A percentile compares a stretch with the other conserved stretches of the same genome.
Evolutionary conservation across 2,329 filamentous ascomycete genomes (phyloP).

Genomic region (Penicillium sp.): DNA sequence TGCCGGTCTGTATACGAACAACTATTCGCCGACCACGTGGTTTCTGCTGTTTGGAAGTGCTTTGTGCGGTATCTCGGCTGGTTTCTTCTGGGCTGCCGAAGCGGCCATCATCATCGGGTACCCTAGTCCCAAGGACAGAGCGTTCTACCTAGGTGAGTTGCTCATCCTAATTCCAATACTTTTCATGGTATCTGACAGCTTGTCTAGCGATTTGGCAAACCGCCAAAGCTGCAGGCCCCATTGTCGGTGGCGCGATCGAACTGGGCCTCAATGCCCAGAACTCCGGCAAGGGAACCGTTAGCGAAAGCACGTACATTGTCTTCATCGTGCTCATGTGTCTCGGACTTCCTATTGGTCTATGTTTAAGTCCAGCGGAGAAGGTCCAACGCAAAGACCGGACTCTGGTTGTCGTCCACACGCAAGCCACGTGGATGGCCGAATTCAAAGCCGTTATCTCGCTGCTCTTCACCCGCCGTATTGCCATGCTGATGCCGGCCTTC

Average conservation of each 20-base stretch:
- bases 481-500: conserved; percentile 20
- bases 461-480: conserved; percentile 15
- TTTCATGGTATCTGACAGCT: too few relatives aligned
- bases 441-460: conserved; percentile 18
- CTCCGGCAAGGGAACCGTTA: conserved; percentile 12
- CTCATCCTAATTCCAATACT: too few relatives aligned
- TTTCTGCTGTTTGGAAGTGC: conserved; percentile 43
- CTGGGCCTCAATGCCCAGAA: conserved; percentile 18
- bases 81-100: conserved; percentile 44
- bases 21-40: conserved; percentile 44
- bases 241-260: conserved; percentile 19
- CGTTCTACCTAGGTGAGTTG: conserved; percentile 20
- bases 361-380: conserved; percentile 19
- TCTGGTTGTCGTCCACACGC: conserved; percentile 17
- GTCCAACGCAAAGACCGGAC: conserved; percentile 19
- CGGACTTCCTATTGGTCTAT: conserved; percentile 16
- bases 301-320: conserved; percentile 17
- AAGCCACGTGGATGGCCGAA: conserved; percentile 15
- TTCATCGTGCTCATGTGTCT: conserved; percentile 22
- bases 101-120: conserved; percentile 44
- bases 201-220: conserved; percentile 23
- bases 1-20: conserved; percentile 44
- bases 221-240: conserved; percentile 18
- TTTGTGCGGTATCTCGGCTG: conserved; percentile 41
- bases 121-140: conserved; percentile 18